Evolutionary conservation across 805 yeast species (phyloP).

Genomic region (Candida boidinii): DNA sequence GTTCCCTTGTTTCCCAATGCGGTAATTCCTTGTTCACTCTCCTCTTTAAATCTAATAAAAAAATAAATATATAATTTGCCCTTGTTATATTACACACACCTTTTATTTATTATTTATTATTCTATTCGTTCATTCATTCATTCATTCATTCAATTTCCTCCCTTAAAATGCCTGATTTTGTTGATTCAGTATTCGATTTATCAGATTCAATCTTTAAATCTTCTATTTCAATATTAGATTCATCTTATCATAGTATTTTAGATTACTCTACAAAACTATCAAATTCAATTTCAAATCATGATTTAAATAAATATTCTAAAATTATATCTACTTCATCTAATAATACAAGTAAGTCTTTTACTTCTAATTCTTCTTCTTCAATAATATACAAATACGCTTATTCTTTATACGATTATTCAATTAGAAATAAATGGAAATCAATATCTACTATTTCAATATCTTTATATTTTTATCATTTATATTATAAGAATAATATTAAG

Average conservation of each 20-base stretch:
- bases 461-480: not conserved
- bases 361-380: slow-evolving; percentile 1
- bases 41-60: too few relatives aligned
- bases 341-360: too few relatives aligned
- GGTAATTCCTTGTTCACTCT: too few relatives aligned
- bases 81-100: too few relatives aligned
- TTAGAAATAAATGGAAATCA: too few relatives aligned
- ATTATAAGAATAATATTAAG: not conserved
- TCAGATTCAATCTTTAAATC: slow-evolving; percentile 4
- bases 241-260: slow-evolving; percentile 1
- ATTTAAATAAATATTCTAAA: not conserved
- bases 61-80: too few relatives aligned
- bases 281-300: slow-evolving; percentile 3
- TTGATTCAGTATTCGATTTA: slow-evolving; percentile 12
- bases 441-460: too few relatives aligned
- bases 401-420: slow-evolving; percentile 1
- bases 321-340: slow-evolving; percentile 1
- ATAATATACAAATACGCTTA: slow-evolving; percentile 2
- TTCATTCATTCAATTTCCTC: not conserved
- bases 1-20: too few relatives aligned
- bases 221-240: slow-evolving; percentile 3
- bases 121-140: too few relatives aligned
- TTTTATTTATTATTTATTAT: too few relatives aligned
- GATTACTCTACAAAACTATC: slow-evolving; percentile 2
- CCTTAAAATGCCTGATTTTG: slow-evolving; percentile 12